Conservation (phyloP, 2,329 filamentous ascomycete species). For the Sclerotinia trifoliorum region DNA sequence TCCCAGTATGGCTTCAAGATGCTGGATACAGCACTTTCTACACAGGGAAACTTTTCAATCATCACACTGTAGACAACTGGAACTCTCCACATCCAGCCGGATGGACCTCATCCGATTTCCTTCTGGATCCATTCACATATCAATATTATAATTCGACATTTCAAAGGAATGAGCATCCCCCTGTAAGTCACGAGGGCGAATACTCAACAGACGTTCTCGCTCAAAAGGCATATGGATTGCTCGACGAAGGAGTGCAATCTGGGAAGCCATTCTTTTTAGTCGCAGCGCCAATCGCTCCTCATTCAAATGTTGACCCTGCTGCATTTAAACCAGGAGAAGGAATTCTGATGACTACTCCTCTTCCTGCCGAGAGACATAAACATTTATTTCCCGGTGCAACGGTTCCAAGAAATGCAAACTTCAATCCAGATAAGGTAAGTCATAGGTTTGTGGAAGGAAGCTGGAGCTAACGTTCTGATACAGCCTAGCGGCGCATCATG, state of each 20-base stretch:
- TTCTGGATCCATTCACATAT: conserved; percentile 67
- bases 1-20: conserved; percentile 69
- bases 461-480: conserved; percentile 8
- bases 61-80: conserved; percentile 60
- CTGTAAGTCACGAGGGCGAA: conserved; percentile 52
- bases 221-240: conserved; percentile 56
- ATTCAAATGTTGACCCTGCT: conserved; percentile 49
- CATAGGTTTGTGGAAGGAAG: neutral
- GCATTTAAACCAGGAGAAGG: conserved; percentile 18
- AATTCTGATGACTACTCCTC: conserved; percentile 47
- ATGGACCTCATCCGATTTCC: conserved; percentile 58
- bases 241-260: conserved; percentile 57
- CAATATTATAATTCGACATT: conserved; percentile 65
- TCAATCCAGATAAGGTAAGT: conserved; percentile 60
- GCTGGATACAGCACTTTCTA: conserved; percentile 72
- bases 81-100: conserved; percentile 56
- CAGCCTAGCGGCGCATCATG: conserved; percentile 49
- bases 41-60: conserved; percentile 69
- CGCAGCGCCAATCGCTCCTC: conserved; percentile 65
- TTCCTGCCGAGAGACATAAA: conserved; percentile 59
- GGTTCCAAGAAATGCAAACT: conserved; percentile 61
- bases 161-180: conserved; percentile 57
- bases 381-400: conserved; percentile 59
- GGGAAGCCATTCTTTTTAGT: conserved; percentile 65
- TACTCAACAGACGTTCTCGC: conserved; percentile 56